Base-by-base conservation (phyloP, 1,284 basidiomycete genomes). In the Sanghuangporus weigelae region DNA sequence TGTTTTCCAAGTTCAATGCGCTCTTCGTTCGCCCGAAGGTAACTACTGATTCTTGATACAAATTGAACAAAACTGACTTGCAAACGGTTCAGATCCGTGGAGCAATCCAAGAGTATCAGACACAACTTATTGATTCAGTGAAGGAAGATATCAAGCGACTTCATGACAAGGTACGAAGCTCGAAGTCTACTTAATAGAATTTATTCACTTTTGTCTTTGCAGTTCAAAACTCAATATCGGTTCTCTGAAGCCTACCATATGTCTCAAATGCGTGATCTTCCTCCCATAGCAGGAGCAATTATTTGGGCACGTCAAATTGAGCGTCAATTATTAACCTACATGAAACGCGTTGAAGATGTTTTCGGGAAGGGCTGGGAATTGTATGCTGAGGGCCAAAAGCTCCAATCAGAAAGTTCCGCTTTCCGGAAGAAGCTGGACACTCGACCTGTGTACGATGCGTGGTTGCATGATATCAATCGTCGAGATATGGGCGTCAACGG, bases 261-360 rank as follows among this genome's bases (percentile, higher is more conserved):
- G 94, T 93, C 95, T 0, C 95, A 98, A 75, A 92, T 99, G 83
- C 93, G 96, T 26, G 96, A 99, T 74, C 81, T 99, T 11, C 96
- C 96, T 2, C 95, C 96, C 21, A 97, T 99, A 62, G 94, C 96
- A 2, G 95, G 96, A 35, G 93, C 97, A 14, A 97, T 99, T 75
- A 93, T 98, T 71, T 99, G 97, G 96, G 96, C 96, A 0, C 86
- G 92, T 8, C 96, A 99, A 78, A 99, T 99, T 68, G 96, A 98
- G 72, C 87, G 95, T 7, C 97, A 99, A 74, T 85, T 99, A 12
- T 83, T 92, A 68, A 90, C 93, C 2, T 98, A 98, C 79, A 98
- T 99, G 95, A 97, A 96, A 75, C 92, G 96, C n/a, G 96, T 99
- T 59, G 96, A 98, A 73, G 96, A 98, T 73, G 97, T 99, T 2